Percentiles rank a stretch among this genome's conserved stretches.
Evolutionary conservation across 805 yeast genomes (phyloP).

Genomic region (Lipomyces sp.): DNA sequence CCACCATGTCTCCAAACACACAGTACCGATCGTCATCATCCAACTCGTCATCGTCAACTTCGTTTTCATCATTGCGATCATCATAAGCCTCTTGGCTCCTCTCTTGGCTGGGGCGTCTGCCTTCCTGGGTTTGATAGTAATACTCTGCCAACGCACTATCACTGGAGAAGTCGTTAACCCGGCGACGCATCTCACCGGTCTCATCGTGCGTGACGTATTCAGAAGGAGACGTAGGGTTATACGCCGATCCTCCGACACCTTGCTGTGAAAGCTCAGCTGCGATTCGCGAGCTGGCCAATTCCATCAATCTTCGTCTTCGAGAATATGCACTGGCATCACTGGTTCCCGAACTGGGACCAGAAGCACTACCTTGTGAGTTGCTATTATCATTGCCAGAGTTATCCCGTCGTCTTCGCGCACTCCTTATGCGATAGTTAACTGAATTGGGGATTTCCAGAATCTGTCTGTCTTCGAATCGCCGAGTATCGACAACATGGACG

Average conservation of each 20-base stretch:
- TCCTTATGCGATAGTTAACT: slow-evolving; percentile 2
- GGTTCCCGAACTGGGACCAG: background rate
- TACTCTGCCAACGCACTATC: background rate
- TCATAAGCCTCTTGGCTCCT: background rate
- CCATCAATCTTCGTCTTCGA: slow-evolving; percentile 3
- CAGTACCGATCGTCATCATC: slow-evolving; percentile 6
- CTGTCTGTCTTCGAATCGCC: slow-evolving; percentile 74
- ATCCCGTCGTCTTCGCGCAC: background rate
- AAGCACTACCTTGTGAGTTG: background rate
- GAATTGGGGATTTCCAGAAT: slow-evolving; percentile 54
- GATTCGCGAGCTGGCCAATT: background rate
- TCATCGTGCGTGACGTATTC: slow-evolving; percentile 5
- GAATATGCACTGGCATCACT: slow-evolving; percentile 1
- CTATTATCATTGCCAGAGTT: background rate
- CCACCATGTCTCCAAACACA: background rate
- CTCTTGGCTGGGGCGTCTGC: background rate
- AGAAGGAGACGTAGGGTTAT: background rate
- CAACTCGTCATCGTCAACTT: slow-evolving; percentile 3
- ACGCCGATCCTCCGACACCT: background rate
- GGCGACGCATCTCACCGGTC: slow-evolving; percentile 5
- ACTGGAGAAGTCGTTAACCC: background rate
- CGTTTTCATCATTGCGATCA: slow-evolving; percentile 1
- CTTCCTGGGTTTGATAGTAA: slow-evolving; percentile 1
- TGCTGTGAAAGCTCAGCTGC: background rate
- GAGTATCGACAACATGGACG: slow-evolving; percentile 80